These are phyloP conservation scores for Steccherinum ochraceum DNA, from an alignment of 768 basidiomycete species.

Conservation along the genomic window DNA sequence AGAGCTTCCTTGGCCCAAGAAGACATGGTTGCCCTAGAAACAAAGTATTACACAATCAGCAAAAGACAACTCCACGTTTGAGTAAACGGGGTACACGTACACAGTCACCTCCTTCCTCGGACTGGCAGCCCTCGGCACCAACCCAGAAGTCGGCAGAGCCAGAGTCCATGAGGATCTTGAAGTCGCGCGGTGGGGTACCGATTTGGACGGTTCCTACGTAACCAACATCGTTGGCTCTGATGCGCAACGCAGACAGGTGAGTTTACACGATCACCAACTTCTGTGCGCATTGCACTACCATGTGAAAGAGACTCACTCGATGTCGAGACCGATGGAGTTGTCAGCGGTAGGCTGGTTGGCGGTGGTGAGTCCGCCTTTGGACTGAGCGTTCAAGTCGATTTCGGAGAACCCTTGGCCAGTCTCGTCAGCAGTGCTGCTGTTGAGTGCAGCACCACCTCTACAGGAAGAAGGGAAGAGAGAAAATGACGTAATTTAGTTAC, in stretches of 20 bases:
- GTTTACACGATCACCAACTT: too few species aligned
- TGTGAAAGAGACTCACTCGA: conserved; percentile 64
- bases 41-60: conserved; percentile 14
- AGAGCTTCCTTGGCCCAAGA: conserved; percentile 58
- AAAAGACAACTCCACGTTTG: conserved; percentile 3
- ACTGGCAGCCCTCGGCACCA: conserved; percentile 28
- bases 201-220: conserved; percentile 40
- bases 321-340: conserved; percentile 62
- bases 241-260: too few species aligned
- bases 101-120: conserved; percentile 28
- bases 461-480: conserved; percentile 4
- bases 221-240: conserved; percentile 45
- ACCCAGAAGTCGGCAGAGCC: conserved; percentile 43
- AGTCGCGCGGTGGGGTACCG: conserved; percentile 37
- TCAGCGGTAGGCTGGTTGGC: conserved; percentile 35
- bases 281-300: too few species aligned
- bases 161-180: conserved; percentile 39
- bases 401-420: conserved; percentile 27
- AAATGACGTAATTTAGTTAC: conserved; percentile 5
- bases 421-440: conserved; percentile 11
- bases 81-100: conserved; percentile 23
- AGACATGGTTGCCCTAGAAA: conserved; percentile 53
- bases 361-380: conserved; percentile 32
- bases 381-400: conserved; percentile 30
- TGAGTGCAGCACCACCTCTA: conserved; percentile 9